Conservation (phyloP, 1,284 basidiomycete genomes). For the Ustanciosporium gigantosporum region DNA sequence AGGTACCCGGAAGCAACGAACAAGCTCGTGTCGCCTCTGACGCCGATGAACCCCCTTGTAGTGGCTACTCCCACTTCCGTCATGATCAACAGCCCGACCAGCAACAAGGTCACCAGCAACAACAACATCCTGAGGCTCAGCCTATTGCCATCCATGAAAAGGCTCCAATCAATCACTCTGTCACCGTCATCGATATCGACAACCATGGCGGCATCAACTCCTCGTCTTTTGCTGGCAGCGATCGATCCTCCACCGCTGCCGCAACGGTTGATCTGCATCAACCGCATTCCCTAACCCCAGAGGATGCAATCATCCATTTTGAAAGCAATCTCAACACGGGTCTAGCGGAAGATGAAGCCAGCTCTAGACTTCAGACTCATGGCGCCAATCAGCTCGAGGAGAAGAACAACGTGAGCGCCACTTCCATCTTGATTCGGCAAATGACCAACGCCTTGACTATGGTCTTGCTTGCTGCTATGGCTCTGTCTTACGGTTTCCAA, state of each 20-base stretch:
- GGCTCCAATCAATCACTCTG: slow-evolving; percentile 14
- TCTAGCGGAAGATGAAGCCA: slow-evolving; percentile 34
- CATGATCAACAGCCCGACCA: slow-evolving; percentile 1
- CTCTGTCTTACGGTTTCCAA: slow-evolving; percentile 66
- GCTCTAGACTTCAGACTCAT: slow-evolving; percentile 19
- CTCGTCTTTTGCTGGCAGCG: slow-evolving; percentile 15
- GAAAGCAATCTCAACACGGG: slow-evolving; percentile 33
- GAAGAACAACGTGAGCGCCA: slow-evolving; percentile 40
- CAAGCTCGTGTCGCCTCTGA: slow-evolving; percentile 25
- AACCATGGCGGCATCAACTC: slow-evolving; percentile 6
- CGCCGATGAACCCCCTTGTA: slow-evolving; percentile 47
- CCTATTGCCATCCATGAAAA: slow-evolving; percentile 11
- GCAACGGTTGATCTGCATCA: slow-evolving; percentile 47
- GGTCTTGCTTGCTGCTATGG: slow-evolving; percentile 67
- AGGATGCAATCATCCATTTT: slow-evolving; percentile 34
- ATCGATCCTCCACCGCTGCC: slow-evolving; percentile 42
- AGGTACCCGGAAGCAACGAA: slow-evolving; percentile 23
- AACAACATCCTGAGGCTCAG: too few species aligned
- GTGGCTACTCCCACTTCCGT: slow-evolving; percentile 42
- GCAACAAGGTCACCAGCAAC: slow-evolving; percentile 10
- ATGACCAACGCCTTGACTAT: slow-evolving; percentile 54
- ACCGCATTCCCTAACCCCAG: slow-evolving; percentile 48
- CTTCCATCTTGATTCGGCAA: slow-evolving; percentile 51
- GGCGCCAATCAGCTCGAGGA: slow-evolving; percentile 49
- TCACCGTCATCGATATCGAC: slow-evolving; percentile 24